Evolutionary conservation across 768 basidiomycete genomes (phyloP), one percentile per base, ranked within the genome.

Genomic region (Fibroporia radiculosa): DNA sequence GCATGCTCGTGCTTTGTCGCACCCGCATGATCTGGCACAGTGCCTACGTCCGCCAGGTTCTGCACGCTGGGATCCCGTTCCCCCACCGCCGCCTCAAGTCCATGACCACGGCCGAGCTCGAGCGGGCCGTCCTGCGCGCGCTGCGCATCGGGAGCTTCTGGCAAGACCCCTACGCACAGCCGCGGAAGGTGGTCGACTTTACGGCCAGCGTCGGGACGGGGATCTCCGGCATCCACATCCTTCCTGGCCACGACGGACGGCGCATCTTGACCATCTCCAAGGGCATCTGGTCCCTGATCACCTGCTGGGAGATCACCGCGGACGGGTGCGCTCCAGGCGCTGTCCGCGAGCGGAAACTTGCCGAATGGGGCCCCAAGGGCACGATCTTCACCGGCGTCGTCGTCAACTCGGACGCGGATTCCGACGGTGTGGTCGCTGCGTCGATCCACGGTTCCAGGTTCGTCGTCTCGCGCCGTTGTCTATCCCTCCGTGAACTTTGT

Each of bases 251-350:
- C 29, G 68, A 60, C 1, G 68, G 65, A 6, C 62, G 58, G 34
- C 70, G 74, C 58, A 42, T 84, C 3, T 40, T 81, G 44, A 75
- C 75, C 6, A 67, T 78, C 7, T 78, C 77, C 3, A 74, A 74
- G 48, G 68, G 70, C 5, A 73, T 84, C 40, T 84, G 82, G 82
- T 76, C 77, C 31, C 64, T 67, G 14, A 52, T 84, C 37, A 65
- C 69, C 1, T 53, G 80, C 16, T 82, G 82, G 77, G 68, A 77
- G 44, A 52, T 76, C 19, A 48, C 43, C 23, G 49, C 54, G 7
- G 56, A 61, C 12, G 48, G 40, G 24, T 19, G 8, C 13, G 22
- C 37, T 19, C 26, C 6, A 49, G 60, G 47, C 10, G 14, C 26
- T 4, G 4, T 18, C 3, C n/a, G 31, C n/a, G 47, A 39, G 10